A percentile compares a stretch with the other conserved stretches of the same genome.
Conservation (phyloP, 2,329 filamentous ascomycete genomes). For the Hypoxylon sp. region DNA sequence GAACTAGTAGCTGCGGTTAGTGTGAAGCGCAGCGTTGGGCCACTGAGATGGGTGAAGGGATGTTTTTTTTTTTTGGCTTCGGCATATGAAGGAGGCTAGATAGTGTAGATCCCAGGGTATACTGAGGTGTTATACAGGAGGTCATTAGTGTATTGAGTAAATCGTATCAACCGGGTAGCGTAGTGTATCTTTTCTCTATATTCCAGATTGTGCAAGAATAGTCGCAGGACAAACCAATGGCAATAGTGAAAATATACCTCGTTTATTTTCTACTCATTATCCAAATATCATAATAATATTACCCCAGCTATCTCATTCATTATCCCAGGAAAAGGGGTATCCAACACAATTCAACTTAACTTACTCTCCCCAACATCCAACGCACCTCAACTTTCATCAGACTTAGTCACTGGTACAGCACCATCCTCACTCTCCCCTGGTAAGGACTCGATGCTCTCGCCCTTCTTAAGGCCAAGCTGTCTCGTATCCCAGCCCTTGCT, state of each 20-base stretch:
- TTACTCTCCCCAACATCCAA: neutral
- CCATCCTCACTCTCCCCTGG: constrained; percentile 36
- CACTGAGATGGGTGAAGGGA: too few relatives aligned
- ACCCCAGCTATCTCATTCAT: constrained; percentile 3
- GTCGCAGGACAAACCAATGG: neutral
- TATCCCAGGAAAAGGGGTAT: constrained; percentile 27
- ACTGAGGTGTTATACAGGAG: too few relatives aligned
- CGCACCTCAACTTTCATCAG: constrained; percentile 1
- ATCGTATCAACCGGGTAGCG: too few relatives aligned
- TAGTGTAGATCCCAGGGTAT: too few relatives aligned
- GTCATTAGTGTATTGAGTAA: too few relatives aligned
- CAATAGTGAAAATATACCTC: neutral
- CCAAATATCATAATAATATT: constrained; percentile 10
- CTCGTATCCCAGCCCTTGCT: constrained; percentile 81
- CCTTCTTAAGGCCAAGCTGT: constrained; percentile 64
- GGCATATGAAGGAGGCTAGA: too few relatives aligned
- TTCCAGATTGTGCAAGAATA: neutral
- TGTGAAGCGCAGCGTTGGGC: too few relatives aligned
- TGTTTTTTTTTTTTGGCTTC: too few relatives aligned
- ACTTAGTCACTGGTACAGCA: constrained; percentile 19
- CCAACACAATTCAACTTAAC: constrained; percentile 21
- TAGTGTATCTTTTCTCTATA: too few relatives aligned
- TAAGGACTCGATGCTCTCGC: constrained; percentile 52
- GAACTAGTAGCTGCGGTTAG: too few relatives aligned
- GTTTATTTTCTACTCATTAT: constrained; percentile 23